phyloP scores from a whole-genome alignment of 106 monocot genomes.

The Hemerocallis citrina region DNA sequence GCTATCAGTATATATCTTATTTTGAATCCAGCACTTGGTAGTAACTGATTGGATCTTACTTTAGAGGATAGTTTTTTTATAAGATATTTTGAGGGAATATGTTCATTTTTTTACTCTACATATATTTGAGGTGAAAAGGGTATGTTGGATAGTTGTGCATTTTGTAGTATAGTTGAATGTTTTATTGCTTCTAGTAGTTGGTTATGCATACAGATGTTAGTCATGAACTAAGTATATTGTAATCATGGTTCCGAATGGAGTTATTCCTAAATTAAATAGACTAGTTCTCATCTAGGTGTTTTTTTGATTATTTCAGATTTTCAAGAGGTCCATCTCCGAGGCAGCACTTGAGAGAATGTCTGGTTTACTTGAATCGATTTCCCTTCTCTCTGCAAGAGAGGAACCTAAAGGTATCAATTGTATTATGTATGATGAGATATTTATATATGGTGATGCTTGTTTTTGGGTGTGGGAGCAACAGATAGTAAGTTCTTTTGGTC shows the following conservation, averaged over 20 bases:
- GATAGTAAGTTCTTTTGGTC: too few relatives aligned
- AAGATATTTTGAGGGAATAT: background rate
- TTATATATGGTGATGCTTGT: too few relatives aligned
- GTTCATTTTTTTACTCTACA: too few relatives aligned
- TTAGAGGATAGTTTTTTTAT: background rate
- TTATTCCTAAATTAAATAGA: background rate
- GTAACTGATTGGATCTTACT: background rate
- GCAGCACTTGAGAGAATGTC: conserved; percentile 61
- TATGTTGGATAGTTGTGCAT: background rate
- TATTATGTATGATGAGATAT: background rate
- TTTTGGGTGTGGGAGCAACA: too few relatives aligned
- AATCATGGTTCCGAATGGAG: background rate
- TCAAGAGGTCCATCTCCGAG: conserved; percentile 63
- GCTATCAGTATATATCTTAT: background rate
- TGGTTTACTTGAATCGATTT: conserved; percentile 67
- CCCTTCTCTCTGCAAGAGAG: conserved; percentile 41
- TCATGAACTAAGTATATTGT: background rate
- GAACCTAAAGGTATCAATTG: conserved; percentile 49
- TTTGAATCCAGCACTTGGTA: background rate
- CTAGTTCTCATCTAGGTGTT: background rate
- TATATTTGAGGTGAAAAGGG: too few relatives aligned
- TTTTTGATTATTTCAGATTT: conserved; percentile 26
- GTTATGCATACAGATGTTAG: background rate
- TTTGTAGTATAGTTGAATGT: background rate
- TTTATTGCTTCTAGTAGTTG: background rate